These are phyloP conservation scores for Colletotrichum gloeosporioides DNA, from an alignment of 2,329 filamentous ascomycete species.

Conservation along the genomic window DNA sequence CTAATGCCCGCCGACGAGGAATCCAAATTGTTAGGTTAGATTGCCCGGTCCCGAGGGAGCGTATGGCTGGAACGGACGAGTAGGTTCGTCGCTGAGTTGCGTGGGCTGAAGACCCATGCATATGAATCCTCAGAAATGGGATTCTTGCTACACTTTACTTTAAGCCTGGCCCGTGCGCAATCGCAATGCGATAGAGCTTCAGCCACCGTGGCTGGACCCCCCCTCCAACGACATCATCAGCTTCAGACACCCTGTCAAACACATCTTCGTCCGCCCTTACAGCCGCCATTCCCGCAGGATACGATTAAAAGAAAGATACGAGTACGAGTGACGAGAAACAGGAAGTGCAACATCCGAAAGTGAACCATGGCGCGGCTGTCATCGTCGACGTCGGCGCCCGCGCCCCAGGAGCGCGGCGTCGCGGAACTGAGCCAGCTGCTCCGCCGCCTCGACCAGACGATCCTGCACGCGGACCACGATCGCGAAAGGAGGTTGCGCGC, in stretches of 20 bases:
- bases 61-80: not conserved
- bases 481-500: slow-evolving; percentile 61
- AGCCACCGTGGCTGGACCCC: slow-evolving; percentile 24
- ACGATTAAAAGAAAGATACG: not conserved
- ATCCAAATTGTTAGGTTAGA: not conserved
- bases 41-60: not conserved
- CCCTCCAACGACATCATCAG: slow-evolving; percentile 19
- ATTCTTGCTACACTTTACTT: not conserved
- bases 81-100: not conserved
- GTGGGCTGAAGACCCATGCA: not conserved
- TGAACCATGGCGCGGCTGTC: slow-evolving; percentile 19
- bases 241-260: slow-evolving; percentile 6
- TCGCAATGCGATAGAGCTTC: slow-evolving; percentile 11
- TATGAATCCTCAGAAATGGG: not conserved
- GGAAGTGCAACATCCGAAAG: not conserved
- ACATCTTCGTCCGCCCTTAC: not conserved
- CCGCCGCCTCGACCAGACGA: slow-evolving; percentile 66
- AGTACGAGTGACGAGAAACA: not conserved
- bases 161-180: not conserved
- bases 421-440: slow-evolving; percentile 69
- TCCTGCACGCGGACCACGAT: slow-evolving; percentile 67
- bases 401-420: slow-evolving; percentile 32
- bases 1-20: not conserved
- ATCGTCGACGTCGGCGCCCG: not conserved
- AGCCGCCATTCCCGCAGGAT: not conserved